A percentile compares a stretch with the other conserved stretches of the same genome.
Evolutionary conservation across 2,329 filamentous ascomycete species (phyloP).

Genomic region (Shiraia bambusicola): DNA sequence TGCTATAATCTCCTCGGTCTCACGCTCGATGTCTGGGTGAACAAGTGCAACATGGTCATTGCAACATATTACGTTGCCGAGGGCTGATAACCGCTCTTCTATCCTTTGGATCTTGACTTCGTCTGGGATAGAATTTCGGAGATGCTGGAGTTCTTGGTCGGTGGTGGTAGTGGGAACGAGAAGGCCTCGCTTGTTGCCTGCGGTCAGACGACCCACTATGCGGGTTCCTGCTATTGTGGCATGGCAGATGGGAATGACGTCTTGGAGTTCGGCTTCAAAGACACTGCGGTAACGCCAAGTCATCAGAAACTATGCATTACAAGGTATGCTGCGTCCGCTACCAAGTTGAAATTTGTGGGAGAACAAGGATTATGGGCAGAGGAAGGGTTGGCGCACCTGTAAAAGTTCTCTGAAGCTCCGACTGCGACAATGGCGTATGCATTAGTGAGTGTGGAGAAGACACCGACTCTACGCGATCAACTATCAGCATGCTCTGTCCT

Average conservation of each 20-base stretch:
- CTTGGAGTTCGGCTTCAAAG: slow-evolving; percentile 96
- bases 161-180: slow-evolving; percentile 94
- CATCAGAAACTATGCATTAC: slow-evolving; percentile 2
- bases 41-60: slow-evolving; percentile 97
- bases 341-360: slow-evolving; percentile 1
- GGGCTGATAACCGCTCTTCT: slow-evolving; percentile 91
- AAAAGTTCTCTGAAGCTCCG: slow-evolving; percentile 97
- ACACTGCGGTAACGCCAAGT: slow-evolving; percentile 58
- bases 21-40: slow-evolving; percentile 93
- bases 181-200: slow-evolving; percentile 94
- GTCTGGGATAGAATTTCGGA: slow-evolving; percentile 93
- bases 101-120: slow-evolving; percentile 92
- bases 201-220: slow-evolving; percentile 92
- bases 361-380: not conserved
- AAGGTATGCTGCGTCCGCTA: not conserved
- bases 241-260: slow-evolving; percentile 95
- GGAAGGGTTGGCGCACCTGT: slow-evolving; percentile 60
- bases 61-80: slow-evolving; percentile 94
- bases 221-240: slow-evolving; percentile 94
- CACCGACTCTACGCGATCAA: slow-evolving; percentile 71
- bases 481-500: slow-evolving; percentile 13
- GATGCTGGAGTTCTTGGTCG: slow-evolving; percentile 96
- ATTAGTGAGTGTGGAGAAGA: slow-evolving; percentile 96
- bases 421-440: slow-evolving; percentile 93
- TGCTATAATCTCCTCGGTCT: slow-evolving; percentile 98